Conservation (phyloP, 306 rosid species). For the Vigna nakashimae region DNA sequence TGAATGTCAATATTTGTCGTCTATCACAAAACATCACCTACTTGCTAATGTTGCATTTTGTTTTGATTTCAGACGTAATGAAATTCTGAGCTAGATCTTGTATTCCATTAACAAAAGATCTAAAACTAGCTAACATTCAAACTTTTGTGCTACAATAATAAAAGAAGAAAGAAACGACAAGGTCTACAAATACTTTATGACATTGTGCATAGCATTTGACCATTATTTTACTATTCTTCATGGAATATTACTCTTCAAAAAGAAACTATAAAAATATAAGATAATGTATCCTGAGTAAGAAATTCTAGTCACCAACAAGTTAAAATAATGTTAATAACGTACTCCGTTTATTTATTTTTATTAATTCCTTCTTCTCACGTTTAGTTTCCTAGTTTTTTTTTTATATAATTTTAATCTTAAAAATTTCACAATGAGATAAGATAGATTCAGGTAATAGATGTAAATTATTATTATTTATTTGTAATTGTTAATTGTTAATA, state of each 20-base stretch:
- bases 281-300: neutral
- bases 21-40: neutral
- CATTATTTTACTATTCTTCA: neutral
- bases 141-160: conserved; percentile 11
- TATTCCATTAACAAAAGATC: conserved; percentile 2
- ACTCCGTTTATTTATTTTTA: neutral
- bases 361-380: too few species aligned
- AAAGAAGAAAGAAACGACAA: neutral
- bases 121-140: neutral
- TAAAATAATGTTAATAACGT: neutral
- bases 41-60: conserved; percentile 16
- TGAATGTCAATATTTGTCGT: conserved; percentile 13
- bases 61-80: conserved; percentile 18
- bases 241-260: neutral
- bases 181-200: neutral
- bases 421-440: too few species aligned
- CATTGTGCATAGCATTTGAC: neutral
- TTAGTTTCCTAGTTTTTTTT: too few species aligned
- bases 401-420: too few species aligned
- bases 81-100: conserved; percentile 37
- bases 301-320: neutral
- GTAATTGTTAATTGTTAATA: too few species aligned
- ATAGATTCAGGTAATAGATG: too few species aligned
- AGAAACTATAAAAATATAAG: neutral
- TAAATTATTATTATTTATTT: too few species aligned